Evolutionary conservation across 1,139 yeast species (phyloP), one percentile per base, ranked within the genome.

Genomic region (Yamadazyma trypodendri): DNA sequence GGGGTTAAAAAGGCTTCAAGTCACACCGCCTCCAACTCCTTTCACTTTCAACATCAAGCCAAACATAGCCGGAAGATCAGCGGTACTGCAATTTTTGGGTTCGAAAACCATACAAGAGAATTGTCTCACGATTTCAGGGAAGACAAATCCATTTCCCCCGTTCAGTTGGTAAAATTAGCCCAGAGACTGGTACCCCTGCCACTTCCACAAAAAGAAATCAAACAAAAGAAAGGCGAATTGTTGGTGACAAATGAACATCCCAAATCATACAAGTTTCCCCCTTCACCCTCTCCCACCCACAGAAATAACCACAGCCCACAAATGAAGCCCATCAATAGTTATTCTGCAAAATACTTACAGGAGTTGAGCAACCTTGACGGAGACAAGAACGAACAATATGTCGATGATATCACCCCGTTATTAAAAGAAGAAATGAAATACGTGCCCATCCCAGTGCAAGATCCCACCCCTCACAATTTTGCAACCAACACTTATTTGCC

Each of bases 81-180:
- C 58, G 85, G 84, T 7, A 79, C 85, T 1, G 84, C 84, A 6
- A 79, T 79, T 27, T 79, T 79, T 54, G 85, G 85, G 0, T 79
- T 74, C 46, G 59, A 67, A 2, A 75, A 72, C 36, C 84, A 79
- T 52, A 75, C 68, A 44, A 66, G 75, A 37, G 79, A 72, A 22
- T 54, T 78, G 17, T 70, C 78, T 1, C 58, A 75, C n/a, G 46
- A 45, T 24, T 59, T 54, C 35, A 44, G 41, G 21, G 50, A 58
- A 28, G 55, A 55, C 20, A 62, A 58, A 40, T 56, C 66, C 2
- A 55, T 65, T 13, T 61, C 68, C 13, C 72, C 72, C 7, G 64
- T 63, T 2, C 72, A 69, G 32, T 50, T 65, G 32, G 52, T 65
- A 31, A 58, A 50, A 34, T 35, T 42, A 37, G 31, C 38, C 24